phyloP scores from a whole-genome alignment of 75 land plant species.

The Larix kaempferi region DNA sequence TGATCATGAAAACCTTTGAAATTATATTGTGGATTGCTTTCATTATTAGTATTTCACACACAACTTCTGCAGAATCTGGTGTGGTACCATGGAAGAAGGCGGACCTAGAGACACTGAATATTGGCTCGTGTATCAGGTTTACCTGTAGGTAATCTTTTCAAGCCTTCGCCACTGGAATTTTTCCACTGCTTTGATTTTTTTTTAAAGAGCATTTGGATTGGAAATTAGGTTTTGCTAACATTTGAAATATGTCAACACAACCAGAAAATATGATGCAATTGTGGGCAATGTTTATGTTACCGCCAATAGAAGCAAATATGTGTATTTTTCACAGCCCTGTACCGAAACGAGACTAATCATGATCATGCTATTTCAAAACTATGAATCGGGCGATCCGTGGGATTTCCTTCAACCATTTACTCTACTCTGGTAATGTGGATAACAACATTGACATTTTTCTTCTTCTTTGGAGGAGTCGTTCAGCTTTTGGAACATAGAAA shows the following conservation, averaged over 20 bases:
- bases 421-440: conserved; percentile 10
- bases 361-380: background rate
- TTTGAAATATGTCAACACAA: too few relatives aligned
- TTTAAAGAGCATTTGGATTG: too few relatives aligned
- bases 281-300: conserved; percentile 62
- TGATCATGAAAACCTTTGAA: too few relatives aligned
- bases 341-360: background rate
- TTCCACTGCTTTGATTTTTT: too few relatives aligned
- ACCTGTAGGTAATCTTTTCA: conserved; percentile 25
- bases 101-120: background rate
- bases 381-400: background rate
- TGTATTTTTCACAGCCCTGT: conserved; percentile 16
- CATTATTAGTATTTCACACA: too few relatives aligned
- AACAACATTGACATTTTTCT: conserved; percentile 18
- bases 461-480: conserved; percentile 25
- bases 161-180: background rate
- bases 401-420: conserved; percentile 13
- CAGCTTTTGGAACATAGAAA: conserved; percentile 24
- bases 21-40: too few relatives aligned
- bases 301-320: conserved; percentile 35
- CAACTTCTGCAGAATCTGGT: too few relatives aligned
- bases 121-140: conserved; percentile 17
- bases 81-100: background rate
- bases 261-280: conserved; percentile 61
- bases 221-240: too few relatives aligned